phyloP scores from a whole-genome alignment of 2,329 filamentous ascomycete genomes.

The Epichloe brachyelytri region DNA sequence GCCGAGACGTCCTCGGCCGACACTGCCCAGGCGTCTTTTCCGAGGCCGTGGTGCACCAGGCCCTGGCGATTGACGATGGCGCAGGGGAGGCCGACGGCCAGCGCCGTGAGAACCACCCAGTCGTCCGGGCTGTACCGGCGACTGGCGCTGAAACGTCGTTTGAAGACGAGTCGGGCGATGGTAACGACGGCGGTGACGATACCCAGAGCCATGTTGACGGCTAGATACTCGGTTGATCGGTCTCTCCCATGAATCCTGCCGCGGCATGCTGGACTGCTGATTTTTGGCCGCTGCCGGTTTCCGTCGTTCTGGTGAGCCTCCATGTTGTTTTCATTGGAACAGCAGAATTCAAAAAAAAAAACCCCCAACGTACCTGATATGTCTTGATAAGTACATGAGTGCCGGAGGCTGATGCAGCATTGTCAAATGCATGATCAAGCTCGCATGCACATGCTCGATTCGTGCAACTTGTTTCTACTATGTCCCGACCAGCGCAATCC shows the following conservation, averaged over 20 bases:
- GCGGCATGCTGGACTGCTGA: slow-evolving; percentile 1
- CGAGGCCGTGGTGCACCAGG: slow-evolving; percentile 25
- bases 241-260: background rate
- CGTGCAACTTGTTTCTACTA: background rate
- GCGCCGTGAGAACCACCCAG: slow-evolving; percentile 15
- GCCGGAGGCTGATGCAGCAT: background rate
- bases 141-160: slow-evolving; percentile 13
- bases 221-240: background rate
- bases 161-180: slow-evolving; percentile 20
- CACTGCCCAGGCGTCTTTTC: slow-evolving; percentile 33
- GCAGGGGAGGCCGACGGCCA: slow-evolving; percentile 13
- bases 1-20: slow-evolving; percentile 23
- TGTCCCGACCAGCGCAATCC: background rate
- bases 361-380: background rate
- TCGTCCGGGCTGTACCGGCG: slow-evolving; percentile 20
- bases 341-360: background rate
- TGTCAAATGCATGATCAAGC: slow-evolving; percentile 1
- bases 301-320: background rate
- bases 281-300: background rate
- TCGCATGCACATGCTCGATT: background rate
- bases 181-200: slow-evolving; percentile 23
- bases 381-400: background rate
- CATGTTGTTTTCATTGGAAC: background rate
- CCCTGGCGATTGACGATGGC: slow-evolving; percentile 17
- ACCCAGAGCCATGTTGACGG: background rate